Base-by-base conservation (phyloP, 148 eudicot species). In the Euryodendron excelsum region DNA sequence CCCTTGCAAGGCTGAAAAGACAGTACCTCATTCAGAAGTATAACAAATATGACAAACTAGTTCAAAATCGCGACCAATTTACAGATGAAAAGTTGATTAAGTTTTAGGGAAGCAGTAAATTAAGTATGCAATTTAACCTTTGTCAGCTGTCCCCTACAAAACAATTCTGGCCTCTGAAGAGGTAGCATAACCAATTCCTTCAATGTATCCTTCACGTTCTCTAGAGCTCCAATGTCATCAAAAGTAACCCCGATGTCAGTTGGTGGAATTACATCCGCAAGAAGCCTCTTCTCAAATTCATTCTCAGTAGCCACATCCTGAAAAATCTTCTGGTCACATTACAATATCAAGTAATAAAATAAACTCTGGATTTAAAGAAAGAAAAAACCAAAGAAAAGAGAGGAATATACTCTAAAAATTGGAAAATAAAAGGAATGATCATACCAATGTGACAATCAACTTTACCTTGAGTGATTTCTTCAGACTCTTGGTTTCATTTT, bases 221-320 rank as follows among this genome's bases (percentile, higher is more conserved):
- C 96, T 72, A 94, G 76, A 74, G 98, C 98, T 27, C 98, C 98
- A 86, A 94, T 94, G 77, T 94, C 96, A 56, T 88, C 91, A 87
- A 94, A 94, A 60, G 90, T 89, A 71, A 94, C 98, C 77, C 98
- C 98, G 73, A 94, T 89, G 78, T 94, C 98, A 79, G 68, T 88
- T 48, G 98, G 90, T 44, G 98, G 98, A 90, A 94, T 94, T 28
- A 94, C 98, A 71, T 94, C 98, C 14, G 76, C 84, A 11, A 94
- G 94, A 76, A 94, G 94, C 82, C 84, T 90, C 85, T 94, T 94
- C 87, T 94, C 96, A 82, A 92, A 94, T 78, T 94, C 98, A 84
- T 94, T 94, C 73, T 94, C 98, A 69, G 98, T 93, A 70, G 87
- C 96, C 71, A 95, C 96, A 85, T 95, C 98, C 98, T 95, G 89